Percentiles rank a stretch among this genome's conserved stretches.
Evolutionary conservation across 2,329 filamentous ascomycete species (phyloP).

Genomic region (Colletotrichum sansevieriae): DNA sequence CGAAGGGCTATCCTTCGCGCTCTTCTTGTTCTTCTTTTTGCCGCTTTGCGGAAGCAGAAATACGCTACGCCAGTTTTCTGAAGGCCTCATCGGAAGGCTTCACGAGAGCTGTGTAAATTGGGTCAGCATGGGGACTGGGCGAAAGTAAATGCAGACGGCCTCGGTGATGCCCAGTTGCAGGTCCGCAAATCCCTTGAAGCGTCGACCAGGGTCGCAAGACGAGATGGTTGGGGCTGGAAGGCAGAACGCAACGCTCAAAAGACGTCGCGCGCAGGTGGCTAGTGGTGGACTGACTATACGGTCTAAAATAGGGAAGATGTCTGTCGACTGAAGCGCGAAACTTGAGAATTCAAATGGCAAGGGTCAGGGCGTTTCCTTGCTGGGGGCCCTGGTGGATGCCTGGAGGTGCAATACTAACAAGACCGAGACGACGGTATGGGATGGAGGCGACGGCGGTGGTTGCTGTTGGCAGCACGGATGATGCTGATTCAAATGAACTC

Average conservation of each 20-base stretch:
- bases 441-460: background rate
- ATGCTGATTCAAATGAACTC: slow-evolving; percentile 16
- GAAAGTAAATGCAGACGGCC: slow-evolving; percentile 12
- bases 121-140: slow-evolving; percentile 32
- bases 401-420: background rate
- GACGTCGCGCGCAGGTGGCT: slow-evolving; percentile 12
- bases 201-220: slow-evolving; percentile 9
- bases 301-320: slow-evolving; percentile 20
- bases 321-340: slow-evolving; percentile 18
- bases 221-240: slow-evolving; percentile 8
- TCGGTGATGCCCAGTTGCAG: background rate
- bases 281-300: slow-evolving; percentile 33
- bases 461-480: slow-evolving; percentile 7
- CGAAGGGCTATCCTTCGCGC: slow-evolving; percentile 23
- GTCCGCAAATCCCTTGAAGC: background rate
- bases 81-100: slow-evolving; percentile 31
- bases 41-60: slow-evolving; percentile 37
- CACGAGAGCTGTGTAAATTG: slow-evolving; percentile 14
- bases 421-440: slow-evolving; percentile 7
- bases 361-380: slow-evolving; percentile 12
- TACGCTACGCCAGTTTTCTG: slow-evolving; percentile 39
- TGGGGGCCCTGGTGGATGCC: background rate
- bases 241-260: slow-evolving; percentile 5
- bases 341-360: slow-evolving; percentile 4
- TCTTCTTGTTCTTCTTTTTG: slow-evolving; percentile 37